These are phyloP conservation scores for Protomyces inouyei DNA, from an alignment of 1,139 yeast species.

Conservation along the genomic window DNA sequence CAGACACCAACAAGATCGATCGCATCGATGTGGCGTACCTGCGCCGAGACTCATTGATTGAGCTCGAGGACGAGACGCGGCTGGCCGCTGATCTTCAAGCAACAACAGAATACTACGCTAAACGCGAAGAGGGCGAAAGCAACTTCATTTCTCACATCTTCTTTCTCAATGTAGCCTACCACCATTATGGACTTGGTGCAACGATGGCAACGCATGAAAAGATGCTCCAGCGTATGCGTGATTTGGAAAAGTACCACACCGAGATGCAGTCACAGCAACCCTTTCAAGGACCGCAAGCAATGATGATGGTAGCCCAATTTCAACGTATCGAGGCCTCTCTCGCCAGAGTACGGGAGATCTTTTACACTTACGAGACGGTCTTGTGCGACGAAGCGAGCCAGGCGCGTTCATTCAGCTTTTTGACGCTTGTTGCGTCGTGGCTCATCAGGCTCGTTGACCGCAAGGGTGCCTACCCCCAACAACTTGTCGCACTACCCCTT, in stretches of 20 bases:
- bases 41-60: slow-evolving; percentile 47
- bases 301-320: slow-evolving; percentile 34
- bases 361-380: slow-evolving; percentile 56
- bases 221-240: slow-evolving; percentile 51
- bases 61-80: slow-evolving; percentile 75
- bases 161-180: slow-evolving; percentile 67
- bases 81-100: slow-evolving; percentile 70
- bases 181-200: slow-evolving; percentile 90
- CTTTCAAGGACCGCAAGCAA: slow-evolving; percentile 36
- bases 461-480: slow-evolving; percentile 55
- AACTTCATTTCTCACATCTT: slow-evolving; percentile 89
- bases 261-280: slow-evolving; percentile 39
- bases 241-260: slow-evolving; percentile 50
- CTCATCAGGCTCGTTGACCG: slow-evolving; percentile 71
- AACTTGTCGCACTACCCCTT: slow-evolving; percentile 58
- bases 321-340: slow-evolving; percentile 48
- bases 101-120: slow-evolving; percentile 53
- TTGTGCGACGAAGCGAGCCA: slow-evolving; percentile 55
- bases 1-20: slow-evolving; percentile 61
- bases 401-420: slow-evolving; percentile 65
- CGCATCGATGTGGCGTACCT: slow-evolving; percentile 70
- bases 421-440: slow-evolving; percentile 70
- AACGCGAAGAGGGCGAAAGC: slow-evolving; percentile 40
- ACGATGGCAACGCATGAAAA: slow-evolving; percentile 55
- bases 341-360: slow-evolving; percentile 45